Base-by-base conservation (phyloP, 2,329 filamentous ascomycete species). In the Beauveria sp. region DNA sequence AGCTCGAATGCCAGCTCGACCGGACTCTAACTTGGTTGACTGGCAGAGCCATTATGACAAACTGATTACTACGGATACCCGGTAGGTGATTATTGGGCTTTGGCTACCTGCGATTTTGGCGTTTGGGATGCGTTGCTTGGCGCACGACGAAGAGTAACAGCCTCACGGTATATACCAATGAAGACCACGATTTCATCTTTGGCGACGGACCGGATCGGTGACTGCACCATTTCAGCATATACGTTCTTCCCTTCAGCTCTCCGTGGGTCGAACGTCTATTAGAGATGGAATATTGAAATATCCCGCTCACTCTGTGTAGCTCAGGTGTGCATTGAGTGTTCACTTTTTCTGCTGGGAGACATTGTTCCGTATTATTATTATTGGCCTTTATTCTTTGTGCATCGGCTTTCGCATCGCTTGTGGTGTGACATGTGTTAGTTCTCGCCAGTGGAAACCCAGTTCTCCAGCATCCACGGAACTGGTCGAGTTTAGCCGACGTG, bases 221-320 rank as follows among this genome's bases (percentile, higher is more conserved):
- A 58, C 42, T 34, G 52, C 46, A 71, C 77, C 77, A 81, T 80
- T 77, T 77, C 72, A 81, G 79, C 79, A 81, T 82, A 81, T 81
- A 70, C 79, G 77, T 79, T 79, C 77, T 74, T 73, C 74, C 69
- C 71, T 71, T 72, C 69, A 67, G 67, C 76, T 79, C 74, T 73
- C 79, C 78, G 70, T 81, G 79, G 77, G 77, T 77, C 74, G 77
- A 77, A 79, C 74, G 79, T 77, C 79, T 81, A 82, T 78, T 76
- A 77, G 73, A 75, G 73, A 76, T 82, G 80, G 80, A 77, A 82
- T 75, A 82, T 76, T 64, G 67, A 80, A 67, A 72, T 64, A 69
- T 72, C 77, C 79, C 80, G 76, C 74, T 79, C 77, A 81, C 79
- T 82, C 78, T 81, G 79, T 77, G 72, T 72, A 66, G 67, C 76